Conservation (phyloP, 140 eudicot genomes). For the Bidens hawaiensis region DNA sequence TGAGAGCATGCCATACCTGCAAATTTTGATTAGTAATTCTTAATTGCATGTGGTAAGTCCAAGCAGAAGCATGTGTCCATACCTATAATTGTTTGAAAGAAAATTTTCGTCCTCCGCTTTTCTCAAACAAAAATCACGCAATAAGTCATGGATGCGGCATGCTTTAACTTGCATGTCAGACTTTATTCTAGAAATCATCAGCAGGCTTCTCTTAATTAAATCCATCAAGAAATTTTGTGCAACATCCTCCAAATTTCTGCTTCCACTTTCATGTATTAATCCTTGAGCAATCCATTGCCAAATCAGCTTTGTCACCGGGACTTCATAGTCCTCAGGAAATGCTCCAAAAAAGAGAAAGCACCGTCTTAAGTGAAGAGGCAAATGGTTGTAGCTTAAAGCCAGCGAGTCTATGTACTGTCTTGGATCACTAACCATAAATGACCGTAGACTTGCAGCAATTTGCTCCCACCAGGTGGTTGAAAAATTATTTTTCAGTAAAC, state of each 20-base stretch:
- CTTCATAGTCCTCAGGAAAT: constrained; percentile 40
- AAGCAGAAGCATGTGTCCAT: neutral
- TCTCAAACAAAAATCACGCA: constrained; percentile 33
- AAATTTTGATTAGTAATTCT: neutral
- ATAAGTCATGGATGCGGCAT: constrained; percentile 35
- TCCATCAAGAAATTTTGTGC: constrained; percentile 28
- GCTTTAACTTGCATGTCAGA: constrained; percentile 18
- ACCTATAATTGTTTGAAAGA: neutral
- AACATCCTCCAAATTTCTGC: constrained; percentile 24
- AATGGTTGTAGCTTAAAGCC: constrained; percentile 31
- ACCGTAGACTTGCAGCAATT: constrained; percentile 6
- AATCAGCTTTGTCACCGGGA: constrained; percentile 19
- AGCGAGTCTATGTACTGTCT: constrained; percentile 16
- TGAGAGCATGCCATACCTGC: neutral
- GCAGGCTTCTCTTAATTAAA: constrained; percentile 28
- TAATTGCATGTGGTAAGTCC: neutral
- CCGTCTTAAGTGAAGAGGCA: constrained; percentile 27
- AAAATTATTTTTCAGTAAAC: constrained; percentile 8
- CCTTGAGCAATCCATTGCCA: constrained; percentile 46
- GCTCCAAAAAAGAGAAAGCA: constrained; percentile 38
- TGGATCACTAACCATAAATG: neutral
- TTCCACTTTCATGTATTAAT: constrained; percentile 7
- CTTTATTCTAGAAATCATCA: neutral
- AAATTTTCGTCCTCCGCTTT: constrained; percentile 24
- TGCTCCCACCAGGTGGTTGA: constrained; percentile 7